Evolutionary conservation across 306 rosid genomes (phyloP).

Genomic region (Vigna hirtella): DNA sequence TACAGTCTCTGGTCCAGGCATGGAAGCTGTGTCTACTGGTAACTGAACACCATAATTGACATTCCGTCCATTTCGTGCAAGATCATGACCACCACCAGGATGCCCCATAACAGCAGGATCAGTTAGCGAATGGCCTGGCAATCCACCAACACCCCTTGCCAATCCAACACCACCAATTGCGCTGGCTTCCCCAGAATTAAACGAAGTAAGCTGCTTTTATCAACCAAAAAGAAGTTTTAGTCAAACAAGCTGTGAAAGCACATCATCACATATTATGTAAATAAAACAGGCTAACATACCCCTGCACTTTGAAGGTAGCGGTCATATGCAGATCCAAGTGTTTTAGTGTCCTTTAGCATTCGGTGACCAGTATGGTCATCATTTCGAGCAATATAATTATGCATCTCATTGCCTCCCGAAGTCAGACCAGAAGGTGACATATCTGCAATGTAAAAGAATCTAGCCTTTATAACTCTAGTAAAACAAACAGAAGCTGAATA

Average conservation of each 20-base stretch:
- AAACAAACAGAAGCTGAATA: constrained; percentile 6
- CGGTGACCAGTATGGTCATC: constrained; percentile 61
- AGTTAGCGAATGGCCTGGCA: constrained; percentile 54
- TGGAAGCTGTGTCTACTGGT: constrained; percentile 62
- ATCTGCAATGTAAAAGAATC: constrained; percentile 52
- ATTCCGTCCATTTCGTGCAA: constrained; percentile 60
- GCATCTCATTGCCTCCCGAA: constrained; percentile 74
- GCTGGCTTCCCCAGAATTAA: constrained; percentile 68
- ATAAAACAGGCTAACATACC: constrained; percentile 51
- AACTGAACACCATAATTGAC: constrained; percentile 61
- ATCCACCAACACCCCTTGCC: constrained; percentile 63
- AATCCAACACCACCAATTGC: constrained; percentile 63
- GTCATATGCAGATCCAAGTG: constrained; percentile 85
- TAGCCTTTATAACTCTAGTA: constrained; percentile 6
- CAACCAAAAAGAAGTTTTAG: constrained; percentile 44
- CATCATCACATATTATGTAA: not conserved
- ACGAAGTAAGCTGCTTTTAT: constrained; percentile 66
- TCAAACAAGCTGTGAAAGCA: constrained; percentile 41
- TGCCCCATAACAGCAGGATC: constrained; percentile 61
- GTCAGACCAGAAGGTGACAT: constrained; percentile 58
- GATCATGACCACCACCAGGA: constrained; percentile 59
- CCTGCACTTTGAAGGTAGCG: constrained; percentile 80
- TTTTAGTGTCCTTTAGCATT: constrained; percentile 60
- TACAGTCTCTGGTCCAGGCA: constrained; percentile 69
- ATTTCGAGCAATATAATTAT: constrained; percentile 56